Base-by-base conservation (phyloP, 306 rosid species). In the Lathyrus oleraceus region DNA sequence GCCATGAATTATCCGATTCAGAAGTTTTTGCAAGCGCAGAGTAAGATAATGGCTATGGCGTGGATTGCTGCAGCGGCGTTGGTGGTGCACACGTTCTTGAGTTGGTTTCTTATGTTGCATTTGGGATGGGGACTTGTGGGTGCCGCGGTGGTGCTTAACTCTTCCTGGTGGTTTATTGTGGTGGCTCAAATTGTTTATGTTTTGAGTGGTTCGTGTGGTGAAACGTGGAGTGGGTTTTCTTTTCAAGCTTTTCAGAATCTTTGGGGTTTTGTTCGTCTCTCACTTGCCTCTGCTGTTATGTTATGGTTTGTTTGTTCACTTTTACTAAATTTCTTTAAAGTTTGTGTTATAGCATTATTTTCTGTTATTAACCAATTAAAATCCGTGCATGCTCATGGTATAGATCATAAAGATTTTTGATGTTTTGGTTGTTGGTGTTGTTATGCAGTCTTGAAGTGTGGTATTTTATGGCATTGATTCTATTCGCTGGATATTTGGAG, bases 31-130 rank as follows among this genome's bases (percentile, higher is more conserved):
- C 98, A 90, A 75, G 32, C 98, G 17, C 95, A 93, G 80, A 93
- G 98, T 85, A 90, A 69, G 86, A 88, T 93, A 48, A 87, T 87
- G 96, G 97, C 66, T 11, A 93, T 93, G 96, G 89, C 98, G 5
- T 75, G 68, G 65, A 90, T 93, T 8, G 13, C 97, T 0, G 89
- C 76, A 6, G 89, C 36, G 53, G 83, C 56, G 53, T 77, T 93
- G 83, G 79, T 83, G 3, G 19, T 87, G 0, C 98, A 93, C 85
- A 61, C 83, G 2, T 2, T 87, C 7, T 66, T 90, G 19, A 90
- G 94, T 73, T 93, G 98, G 98, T 42, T 88, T 20, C 65, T 93
- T 2, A 93, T 90, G 84, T 5, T 88, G 81, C 43, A 81, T 42
- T 17, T 86, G 6, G 67, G 73, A 6, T 90, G 93, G 98, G 97